These are phyloP conservation scores for Excoecaria cochinchinensis DNA, from an alignment of 345 rosid species.

Conservation along the genomic window DNA sequence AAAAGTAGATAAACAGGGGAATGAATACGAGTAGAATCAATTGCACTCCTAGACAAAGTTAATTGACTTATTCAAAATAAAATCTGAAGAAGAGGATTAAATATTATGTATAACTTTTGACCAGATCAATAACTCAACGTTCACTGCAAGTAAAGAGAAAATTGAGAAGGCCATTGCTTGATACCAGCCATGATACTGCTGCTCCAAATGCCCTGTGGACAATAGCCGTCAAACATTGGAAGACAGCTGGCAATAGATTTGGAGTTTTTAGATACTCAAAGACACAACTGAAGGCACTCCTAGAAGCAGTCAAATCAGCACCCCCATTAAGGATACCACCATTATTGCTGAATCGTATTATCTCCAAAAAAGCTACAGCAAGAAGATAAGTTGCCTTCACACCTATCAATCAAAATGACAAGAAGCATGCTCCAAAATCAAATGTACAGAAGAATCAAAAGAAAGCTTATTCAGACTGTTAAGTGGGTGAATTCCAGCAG, in stretches of 20 bases:
- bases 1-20: not conserved
- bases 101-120: not conserved
- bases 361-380: conserved; percentile 95
- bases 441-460: not conserved
- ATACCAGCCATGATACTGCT: conserved; percentile 91
- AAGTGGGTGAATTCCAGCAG: conserved; percentile 1
- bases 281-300: conserved; percentile 97
- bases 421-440: conserved; percentile 6
- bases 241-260: conserved; percentile 85
- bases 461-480: conserved; percentile 9
- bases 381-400: conserved; percentile 99
- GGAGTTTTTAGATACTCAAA: conserved; percentile 97
- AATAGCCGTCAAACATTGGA: conserved; percentile 85
- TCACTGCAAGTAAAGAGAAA: conserved; percentile 4
- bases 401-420: conserved; percentile 48
- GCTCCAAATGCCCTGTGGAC: conserved; percentile 94
- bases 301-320: conserved; percentile 56
- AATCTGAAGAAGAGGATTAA: not conserved
- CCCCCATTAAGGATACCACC: conserved; percentile 96
- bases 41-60: not conserved
- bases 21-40: conserved; percentile 1
- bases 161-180: conserved; percentile 7
- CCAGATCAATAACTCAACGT: not conserved
- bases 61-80: not conserved
- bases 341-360: conserved; percentile 91